These are phyloP conservation scores for Albizia julibrissin DNA, from an alignment of 306 rosid species.

Conservation along the genomic window DNA sequence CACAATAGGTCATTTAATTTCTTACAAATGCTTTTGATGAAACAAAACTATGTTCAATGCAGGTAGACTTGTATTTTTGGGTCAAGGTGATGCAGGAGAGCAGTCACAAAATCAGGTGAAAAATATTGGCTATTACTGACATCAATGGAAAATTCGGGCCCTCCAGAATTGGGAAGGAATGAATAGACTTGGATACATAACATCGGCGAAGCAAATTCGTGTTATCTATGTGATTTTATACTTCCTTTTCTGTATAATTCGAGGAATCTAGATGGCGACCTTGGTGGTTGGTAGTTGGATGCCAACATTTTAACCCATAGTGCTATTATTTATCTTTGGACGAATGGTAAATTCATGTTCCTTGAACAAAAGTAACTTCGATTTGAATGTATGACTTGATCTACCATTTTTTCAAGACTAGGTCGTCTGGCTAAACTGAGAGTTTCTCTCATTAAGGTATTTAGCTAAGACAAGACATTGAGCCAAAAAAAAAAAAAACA, in stretches of 20 bases:
- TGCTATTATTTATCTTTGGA: neutral
- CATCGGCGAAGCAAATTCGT: neutral
- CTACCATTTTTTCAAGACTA: neutral
- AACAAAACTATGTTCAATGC: constrained; percentile 24
- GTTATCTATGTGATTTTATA: neutral
- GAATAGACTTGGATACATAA: neutral
- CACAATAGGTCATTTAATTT: neutral
- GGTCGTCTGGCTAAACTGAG: neutral
- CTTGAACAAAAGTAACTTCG: neutral
- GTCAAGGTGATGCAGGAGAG: constrained; percentile 52
- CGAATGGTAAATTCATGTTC: neutral
- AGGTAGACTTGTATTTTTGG: constrained; percentile 83
- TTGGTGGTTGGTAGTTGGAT: neutral
- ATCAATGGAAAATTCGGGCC: neutral
- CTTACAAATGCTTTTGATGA: constrained; percentile 19
- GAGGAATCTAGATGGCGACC: too few species aligned
- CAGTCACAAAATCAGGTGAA: constrained; percentile 41
- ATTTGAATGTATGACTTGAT: neutral
- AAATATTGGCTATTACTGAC: constrained; percentile 68
- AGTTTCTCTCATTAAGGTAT: neutral
- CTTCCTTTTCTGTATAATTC: neutral
- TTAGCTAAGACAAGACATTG: neutral
- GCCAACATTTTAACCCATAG: neutral
- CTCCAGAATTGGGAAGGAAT: constrained; percentile 13
- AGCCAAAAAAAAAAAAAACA: neutral